Evolutionary conservation across 495 filamentous ascomycete genomes (phyloP), one percentile per base, ranked within the genome.

Genomic region (Apiosordaria backusii): DNA sequence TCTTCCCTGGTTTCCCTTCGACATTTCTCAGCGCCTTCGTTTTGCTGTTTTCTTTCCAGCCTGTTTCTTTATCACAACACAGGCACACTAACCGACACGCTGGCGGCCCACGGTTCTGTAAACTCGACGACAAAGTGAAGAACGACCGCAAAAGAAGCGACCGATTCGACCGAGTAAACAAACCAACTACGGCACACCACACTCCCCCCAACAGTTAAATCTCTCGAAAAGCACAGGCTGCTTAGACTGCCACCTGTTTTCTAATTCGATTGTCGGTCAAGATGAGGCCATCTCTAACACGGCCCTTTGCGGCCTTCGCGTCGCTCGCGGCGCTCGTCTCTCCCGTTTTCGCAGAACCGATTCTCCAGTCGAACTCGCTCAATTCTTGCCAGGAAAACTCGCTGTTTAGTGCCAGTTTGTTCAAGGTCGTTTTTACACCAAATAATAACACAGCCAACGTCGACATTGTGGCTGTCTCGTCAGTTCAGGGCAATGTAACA

Each of bases 401-500:
- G 15, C 88, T 87, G 69, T 93, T 96, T 75, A 88, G 88, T 1
- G 92, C 92, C 60, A 91, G 88, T 67, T 82, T 93, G 52, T 95
- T 96, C 83, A 88, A 90, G 61, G 89, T 95, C 74, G 78, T 82
- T 62, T 95, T 92, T 75, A 92, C 89, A 4, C 91, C 92, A 22
- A 82, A 86, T 72, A 92, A 94, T 77, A 84, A 82, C 60, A 87
- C 87, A 13, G 83, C 96, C 53, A 76, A 82, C 54, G 86, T 97
- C 72, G 85, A 90, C 70, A 88, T 99, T 72, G 85, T 90, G 68
- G 93, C 91, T 67, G 87, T 92, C 10, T 96, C 94, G 4, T 86
- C 89, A 4, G 92, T 99, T 63, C 84, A 88, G 62, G 93, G 93
- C 62, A 89, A 89, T 76, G 91, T 99, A 62, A 83, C 83, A 25